Evolutionary conservation across 75 land plant species (phyloP), one percentile per base, ranked within the genome.

Genomic region (Sequoiadendron giganteum): DNA sequence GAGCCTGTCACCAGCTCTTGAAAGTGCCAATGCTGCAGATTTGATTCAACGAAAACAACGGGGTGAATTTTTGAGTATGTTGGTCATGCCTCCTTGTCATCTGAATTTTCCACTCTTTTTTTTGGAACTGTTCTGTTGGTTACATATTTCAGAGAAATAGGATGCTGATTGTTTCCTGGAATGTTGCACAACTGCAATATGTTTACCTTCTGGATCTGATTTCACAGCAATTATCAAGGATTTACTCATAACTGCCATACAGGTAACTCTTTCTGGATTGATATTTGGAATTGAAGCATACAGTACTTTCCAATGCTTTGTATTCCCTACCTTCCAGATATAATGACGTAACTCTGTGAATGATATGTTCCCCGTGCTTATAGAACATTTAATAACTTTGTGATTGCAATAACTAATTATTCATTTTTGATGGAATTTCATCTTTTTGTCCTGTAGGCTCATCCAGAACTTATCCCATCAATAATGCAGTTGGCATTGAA

Each of bases 1-100:
- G 89, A 87, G 90, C 88, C 90, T 92, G 19, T 90, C 92, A 19
- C 85, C 90, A 32, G 88, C 88, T 28, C 65, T 87, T 39, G 90
- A 90, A 87, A 52, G 30, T 52, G 99, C 97, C 7, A 84, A 82
- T 89, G 99, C 99, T 82, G 99, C 99, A 72, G 99, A 98, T 91
- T 86, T 98, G 86, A 98, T 93, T 82, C 96, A 98, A 87, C 92
- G 95, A 28, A 84, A 89, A 80, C 99, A 98, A 87, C 94, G 97
- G 4, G 90, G 94, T 73, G 93, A 93, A 38, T 95, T 97, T 92
- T 89, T 88, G 49, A 84, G 99, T 97, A 91, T 89, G 94, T 80
- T 83, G 38, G 70, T 25, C 42, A 36, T 45, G 19, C 32, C 34
- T 87, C 36, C 9, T 25, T 16, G 77, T 48, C 28, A 32, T 83